Evolutionary conservation across 306 rosid genomes (phyloP).

Genomic region (Prunus kanzakura): DNA sequence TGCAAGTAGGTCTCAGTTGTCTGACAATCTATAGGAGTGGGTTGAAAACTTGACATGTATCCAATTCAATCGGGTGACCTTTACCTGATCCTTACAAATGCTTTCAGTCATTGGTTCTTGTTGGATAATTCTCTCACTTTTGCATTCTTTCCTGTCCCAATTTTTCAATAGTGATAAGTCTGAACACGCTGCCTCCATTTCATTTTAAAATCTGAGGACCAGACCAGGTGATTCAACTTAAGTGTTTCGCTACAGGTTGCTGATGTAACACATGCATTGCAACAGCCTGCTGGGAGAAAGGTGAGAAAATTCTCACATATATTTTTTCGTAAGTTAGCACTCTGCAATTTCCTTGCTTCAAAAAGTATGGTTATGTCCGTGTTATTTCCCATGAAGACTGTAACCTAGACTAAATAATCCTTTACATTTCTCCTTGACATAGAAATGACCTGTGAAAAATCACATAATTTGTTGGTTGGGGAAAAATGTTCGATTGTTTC

Average conservation of each 20-base stretch:
- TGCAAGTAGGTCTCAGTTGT: background rate
- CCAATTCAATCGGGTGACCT: background rate
- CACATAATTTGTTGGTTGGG: background rate
- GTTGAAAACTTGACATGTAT: background rate
- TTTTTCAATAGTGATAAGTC: slow-evolving; percentile 3
- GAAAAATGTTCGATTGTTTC: background rate
- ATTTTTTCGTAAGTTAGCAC: background rate
- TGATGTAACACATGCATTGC: slow-evolving; percentile 86
- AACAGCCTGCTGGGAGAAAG: slow-evolving; percentile 97
- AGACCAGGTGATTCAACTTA: slow-evolving; percentile 10
- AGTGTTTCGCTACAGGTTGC: slow-evolving; percentile 60
- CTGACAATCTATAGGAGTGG: background rate
- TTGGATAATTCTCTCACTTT: background rate
- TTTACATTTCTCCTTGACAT: background rate
- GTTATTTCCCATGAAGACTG: background rate
- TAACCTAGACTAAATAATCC: background rate
- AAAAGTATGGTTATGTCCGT: background rate
- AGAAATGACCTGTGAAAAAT: background rate
- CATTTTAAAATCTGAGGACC: slow-evolving; percentile 20
- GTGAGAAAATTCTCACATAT: slow-evolving; percentile 31
- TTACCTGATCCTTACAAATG: background rate
- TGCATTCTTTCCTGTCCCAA: background rate
- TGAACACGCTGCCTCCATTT: slow-evolving; percentile 1
- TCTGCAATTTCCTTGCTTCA: background rate
- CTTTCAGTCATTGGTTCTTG: background rate